Evolutionary conservation across 2,329 filamentous ascomycete species (phyloP), one percentile per base, ranked within the genome.

Genomic region (Fonsecaea nubica): DNA sequence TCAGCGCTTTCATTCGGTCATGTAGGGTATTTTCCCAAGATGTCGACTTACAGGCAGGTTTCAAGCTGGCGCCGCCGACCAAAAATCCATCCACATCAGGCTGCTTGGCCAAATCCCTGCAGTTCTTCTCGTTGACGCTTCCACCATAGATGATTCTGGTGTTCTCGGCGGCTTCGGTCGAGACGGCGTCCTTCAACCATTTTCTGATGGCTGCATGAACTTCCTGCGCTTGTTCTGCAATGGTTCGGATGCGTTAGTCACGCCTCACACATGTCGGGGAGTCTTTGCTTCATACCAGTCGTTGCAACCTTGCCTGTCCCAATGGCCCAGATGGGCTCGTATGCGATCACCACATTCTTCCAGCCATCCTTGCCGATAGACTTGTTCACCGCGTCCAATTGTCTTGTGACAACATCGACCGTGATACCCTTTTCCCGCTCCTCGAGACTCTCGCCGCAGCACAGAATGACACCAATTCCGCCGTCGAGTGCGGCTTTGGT

Each of bases 71-170:
- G 81, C 94, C 94, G 72, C 94, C 94, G 73, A 98, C 94, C 74
- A 98, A 87, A 89, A 98, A 98, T 66, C 95, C 95, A 81, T 99
- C 95, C 80, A 99, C 97, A 81, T 99, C 95, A 71, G 87, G 80
- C 87, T 98, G 89, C 86, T 93, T 94, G 79, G 91, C 89, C 75
- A 99, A 87, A 72, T 98, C 94, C 77, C 85, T 87, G 86, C 92
- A 96, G 89, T 99, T 99, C 91, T 97, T 97, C 87, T 97, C 95
- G 79, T 86, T 96, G 76, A 99, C 95, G 76, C 91, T 95, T 78
- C 95, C 95, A 73, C 95, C 95, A 82, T 99, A 99, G 78, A 99
- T 90, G 79, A 99, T 92, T 75, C 95, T 89, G 69, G 93, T 97
- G 83, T 90, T 88, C 71, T 96, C 92, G 55, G 93, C 88, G 64